A percentile compares a stretch with the other conserved stretches of the same genome.
These are phyloP conservation scores for Dissophora globulifera DNA, from an alignment of 192 early-diverging fungal species.

Conservation along the genomic window DNA sequence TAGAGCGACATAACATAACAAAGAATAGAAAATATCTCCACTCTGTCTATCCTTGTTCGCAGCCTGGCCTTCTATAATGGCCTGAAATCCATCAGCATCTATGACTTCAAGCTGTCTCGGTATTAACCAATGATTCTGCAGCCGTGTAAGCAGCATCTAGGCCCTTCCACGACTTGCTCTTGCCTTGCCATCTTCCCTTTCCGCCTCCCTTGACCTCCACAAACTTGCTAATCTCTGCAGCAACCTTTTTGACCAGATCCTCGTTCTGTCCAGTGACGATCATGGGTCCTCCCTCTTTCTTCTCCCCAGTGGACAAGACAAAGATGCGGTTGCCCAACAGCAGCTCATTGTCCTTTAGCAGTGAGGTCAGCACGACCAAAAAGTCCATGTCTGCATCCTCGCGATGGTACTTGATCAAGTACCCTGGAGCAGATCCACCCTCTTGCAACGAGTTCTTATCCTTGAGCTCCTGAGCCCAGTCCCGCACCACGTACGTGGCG, in stretches of 20 bases:
- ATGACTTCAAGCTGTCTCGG: slow-evolving; percentile 1
- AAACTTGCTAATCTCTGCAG: slow-evolving; percentile 27
- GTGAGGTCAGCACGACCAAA: slow-evolving; percentile 27
- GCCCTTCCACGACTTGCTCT: slow-evolving; percentile 55
- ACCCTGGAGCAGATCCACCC: slow-evolving; percentile 1
- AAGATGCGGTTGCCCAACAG: slow-evolving; percentile 37
- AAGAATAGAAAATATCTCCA: neutral
- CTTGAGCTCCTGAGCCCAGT: slow-evolving; percentile 46
- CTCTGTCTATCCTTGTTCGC: too few species aligned
- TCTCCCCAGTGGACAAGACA: slow-evolving; percentile 54
- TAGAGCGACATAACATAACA: neutral
- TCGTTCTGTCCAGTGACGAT: slow-evolving; percentile 53
- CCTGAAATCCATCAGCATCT: too few species aligned
- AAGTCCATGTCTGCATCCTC: slow-evolving; percentile 65
- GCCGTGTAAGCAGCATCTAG: slow-evolving; percentile 44
- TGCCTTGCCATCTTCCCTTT: slow-evolving; percentile 64
- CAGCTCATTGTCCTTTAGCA: slow-evolving; percentile 50
- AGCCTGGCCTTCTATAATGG: too few species aligned
- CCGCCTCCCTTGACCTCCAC: slow-evolving; percentile 61
- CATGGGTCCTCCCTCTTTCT: slow-evolving; percentile 55
- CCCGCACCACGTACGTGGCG: slow-evolving; percentile 46
- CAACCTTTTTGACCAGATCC: slow-evolving; percentile 49
- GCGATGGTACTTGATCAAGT: slow-evolving; percentile 48
- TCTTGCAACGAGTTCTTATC: slow-evolving; percentile 13
- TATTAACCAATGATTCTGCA: slow-evolving; percentile 13